Evolutionary conservation across 2,329 filamentous ascomycete species (phyloP).

Genomic region (Pseudogymnoascus sp.): DNA sequence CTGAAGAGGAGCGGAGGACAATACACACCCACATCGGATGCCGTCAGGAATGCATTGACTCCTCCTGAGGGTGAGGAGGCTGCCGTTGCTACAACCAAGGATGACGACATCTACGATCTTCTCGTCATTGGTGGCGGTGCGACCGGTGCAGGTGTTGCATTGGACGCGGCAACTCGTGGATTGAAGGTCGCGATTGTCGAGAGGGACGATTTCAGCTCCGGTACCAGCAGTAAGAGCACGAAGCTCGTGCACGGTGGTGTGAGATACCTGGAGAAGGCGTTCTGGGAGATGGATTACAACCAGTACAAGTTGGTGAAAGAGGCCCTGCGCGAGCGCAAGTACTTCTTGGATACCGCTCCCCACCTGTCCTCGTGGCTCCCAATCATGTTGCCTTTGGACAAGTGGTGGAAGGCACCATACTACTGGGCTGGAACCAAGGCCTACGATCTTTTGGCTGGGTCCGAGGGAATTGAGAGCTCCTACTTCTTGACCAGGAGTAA

Average conservation of each 20-base stretch:
- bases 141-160: constrained; percentile 59
- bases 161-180: constrained; percentile 60
- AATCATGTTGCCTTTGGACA: constrained; percentile 63
- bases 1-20: constrained; percentile 38
- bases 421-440: constrained; percentile 69
- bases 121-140: constrained; percentile 61
- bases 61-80: constrained; percentile 40
- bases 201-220: constrained; percentile 62
- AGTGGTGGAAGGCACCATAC: constrained; percentile 67
- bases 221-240: constrained; percentile 64
- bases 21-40: constrained; percentile 34
- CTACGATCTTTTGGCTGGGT: constrained; percentile 74
- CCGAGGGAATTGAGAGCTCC: constrained; percentile 76
- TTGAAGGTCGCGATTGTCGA: constrained; percentile 62
- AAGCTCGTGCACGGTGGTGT: constrained; percentile 66
- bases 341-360: constrained; percentile 62
- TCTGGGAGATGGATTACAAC: constrained; percentile 63
- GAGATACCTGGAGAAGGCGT: constrained; percentile 64
- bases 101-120: constrained; percentile 52
- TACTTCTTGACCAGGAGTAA: constrained; percentile 79
- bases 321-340: constrained; percentile 62
- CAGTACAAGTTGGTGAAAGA: constrained; percentile 62
- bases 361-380: constrained; percentile 64
- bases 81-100: constrained; percentile 51
- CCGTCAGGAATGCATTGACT: constrained; percentile 37